phyloP scores from a whole-genome alignment of 2,329 filamentous ascomycete species.

The Aspergillus japonicus region DNA sequence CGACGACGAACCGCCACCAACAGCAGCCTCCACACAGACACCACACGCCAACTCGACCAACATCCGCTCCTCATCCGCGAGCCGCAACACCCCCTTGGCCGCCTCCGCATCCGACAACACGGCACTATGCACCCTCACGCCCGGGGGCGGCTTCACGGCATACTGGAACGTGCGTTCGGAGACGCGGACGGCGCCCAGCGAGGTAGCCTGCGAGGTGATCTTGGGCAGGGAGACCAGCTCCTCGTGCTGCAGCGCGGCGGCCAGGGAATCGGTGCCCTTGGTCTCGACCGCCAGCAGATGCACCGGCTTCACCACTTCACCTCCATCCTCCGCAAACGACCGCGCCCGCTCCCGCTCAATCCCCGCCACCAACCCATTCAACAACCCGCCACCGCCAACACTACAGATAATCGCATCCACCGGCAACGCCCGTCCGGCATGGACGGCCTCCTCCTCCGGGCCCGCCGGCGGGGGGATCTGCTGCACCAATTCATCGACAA shows the following conservation, averaged over 20 bases:
- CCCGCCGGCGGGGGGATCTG: slow-evolving; percentile 38
- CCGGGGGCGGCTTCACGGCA: slow-evolving; percentile 47
- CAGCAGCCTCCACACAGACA: slow-evolving; percentile 63
- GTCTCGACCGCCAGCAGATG: slow-evolving; percentile 75
- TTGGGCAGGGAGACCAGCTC: slow-evolving; percentile 63
- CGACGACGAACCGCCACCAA: slow-evolving; percentile 32
- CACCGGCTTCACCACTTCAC: slow-evolving; percentile 29
- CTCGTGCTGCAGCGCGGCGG: slow-evolving; percentile 54
- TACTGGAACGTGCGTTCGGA: slow-evolving; percentile 67
- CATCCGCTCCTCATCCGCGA: slow-evolving; percentile 78
- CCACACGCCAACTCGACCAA: slow-evolving; percentile 85
- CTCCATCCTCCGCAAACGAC: neutral
- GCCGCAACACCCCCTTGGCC: slow-evolving; percentile 69
- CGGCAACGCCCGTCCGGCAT: slow-evolving; percentile 35
- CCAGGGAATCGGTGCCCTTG: slow-evolving; percentile 67
- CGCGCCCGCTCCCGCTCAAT: slow-evolving; percentile 54
- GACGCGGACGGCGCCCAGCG: slow-evolving; percentile 71
- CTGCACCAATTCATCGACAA: slow-evolving; percentile 45
- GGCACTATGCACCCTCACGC: slow-evolving; percentile 55
- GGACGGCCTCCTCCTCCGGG: slow-evolving; percentile 31
- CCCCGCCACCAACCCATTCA: slow-evolving; percentile 73
- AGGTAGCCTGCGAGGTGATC: slow-evolving; percentile 75
- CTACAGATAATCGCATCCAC: slow-evolving; percentile 73
- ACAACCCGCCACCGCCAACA: slow-evolving; percentile 76
- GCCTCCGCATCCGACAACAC: slow-evolving; percentile 76